phyloP scores from a whole-genome alignment of 75 land plant species.

The Pinus tabuliformis region DNA sequence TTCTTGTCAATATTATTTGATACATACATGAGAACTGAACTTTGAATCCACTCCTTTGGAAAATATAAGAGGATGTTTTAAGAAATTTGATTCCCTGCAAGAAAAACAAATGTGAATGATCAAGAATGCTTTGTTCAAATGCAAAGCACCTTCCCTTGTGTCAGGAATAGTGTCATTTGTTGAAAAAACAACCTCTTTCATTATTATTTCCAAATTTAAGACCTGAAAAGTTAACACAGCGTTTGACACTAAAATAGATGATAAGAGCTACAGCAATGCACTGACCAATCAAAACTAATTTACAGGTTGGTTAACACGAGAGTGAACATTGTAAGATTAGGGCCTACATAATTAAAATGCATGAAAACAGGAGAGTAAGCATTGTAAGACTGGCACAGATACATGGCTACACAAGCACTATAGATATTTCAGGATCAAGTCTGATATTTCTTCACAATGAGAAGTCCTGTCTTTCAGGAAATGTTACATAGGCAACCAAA shows the following conservation, averaged over 20 bases:
- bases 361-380: no score
- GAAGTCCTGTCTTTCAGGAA: no score
- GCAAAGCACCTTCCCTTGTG: neutral
- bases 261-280: neutral
- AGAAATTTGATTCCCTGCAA: constrained; percentile 1
- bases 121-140: neutral
- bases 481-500: no score
- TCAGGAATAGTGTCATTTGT: neutral
- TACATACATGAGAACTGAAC: constrained; percentile 2
- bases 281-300: neutral
- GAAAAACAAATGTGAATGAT: neutral
- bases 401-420: no score
- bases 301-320: no score
- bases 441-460: no score
- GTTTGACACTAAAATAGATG: neutral
- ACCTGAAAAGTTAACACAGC: neutral
- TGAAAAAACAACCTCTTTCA: neutral
- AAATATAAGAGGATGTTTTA: neutral
- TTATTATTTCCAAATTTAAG: neutral
- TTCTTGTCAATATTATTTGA: neutral
- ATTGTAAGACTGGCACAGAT: no score
- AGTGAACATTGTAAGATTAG: no score
- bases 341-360: no score
- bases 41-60: neutral
- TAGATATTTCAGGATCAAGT: no score